A percentile compares a stretch with the other conserved stretches of the same genome.
These are phyloP conservation scores for Leccinum barrowsii DNA, from an alignment of 768 basidiomycete species.

Conservation along the genomic window DNA sequence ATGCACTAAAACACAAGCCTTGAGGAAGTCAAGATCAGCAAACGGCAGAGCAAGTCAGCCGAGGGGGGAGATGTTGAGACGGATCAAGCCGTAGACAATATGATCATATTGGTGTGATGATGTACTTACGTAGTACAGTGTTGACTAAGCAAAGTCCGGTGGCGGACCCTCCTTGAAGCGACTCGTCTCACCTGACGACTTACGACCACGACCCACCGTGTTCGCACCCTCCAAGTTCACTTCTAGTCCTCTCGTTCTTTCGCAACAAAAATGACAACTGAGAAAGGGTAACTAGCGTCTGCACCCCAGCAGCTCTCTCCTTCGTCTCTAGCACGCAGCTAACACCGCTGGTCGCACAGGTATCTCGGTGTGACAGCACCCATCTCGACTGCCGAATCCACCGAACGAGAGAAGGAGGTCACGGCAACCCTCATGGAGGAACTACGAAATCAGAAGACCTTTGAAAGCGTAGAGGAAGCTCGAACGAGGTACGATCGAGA, in stretches of 20 bases:
- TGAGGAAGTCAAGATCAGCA: too few relatives aligned
- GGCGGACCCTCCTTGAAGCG: conserved; percentile 10
- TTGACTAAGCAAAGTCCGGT: conserved; percentile 25
- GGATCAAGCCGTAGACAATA: too few relatives aligned
- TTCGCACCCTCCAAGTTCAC: conserved; percentile 8
- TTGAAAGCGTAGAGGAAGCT: conserved; percentile 87
- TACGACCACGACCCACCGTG: conserved; percentile 14
- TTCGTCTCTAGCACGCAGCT: conserved; percentile 4
- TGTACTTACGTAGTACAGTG: not conserved
- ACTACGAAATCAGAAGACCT: conserved; percentile 77
- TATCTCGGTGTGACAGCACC: conserved; percentile 83
- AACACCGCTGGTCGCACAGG: conserved; percentile 35
- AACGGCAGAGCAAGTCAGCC: too few relatives aligned
- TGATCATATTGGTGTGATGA: too few relatives aligned
- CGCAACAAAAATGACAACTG: conserved; percentile 36
- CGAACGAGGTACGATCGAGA: conserved; percentile 65
- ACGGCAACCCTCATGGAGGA: conserved; percentile 88
- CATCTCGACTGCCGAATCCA: conserved; percentile 75
- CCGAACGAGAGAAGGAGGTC: conserved; percentile 75
- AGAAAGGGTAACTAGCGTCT: conserved; percentile 35
- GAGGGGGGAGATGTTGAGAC: too few relatives aligned
- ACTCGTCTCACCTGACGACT: conserved; percentile 13
- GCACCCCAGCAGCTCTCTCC: conserved; percentile 1
- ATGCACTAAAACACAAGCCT: too few relatives aligned
- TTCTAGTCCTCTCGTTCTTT: conserved; percentile 2